These are phyloP conservation scores for Trypanosoma brucei DNA, from an alignment of 208 protist genomes.

Conservation along the genomic window DNA sequence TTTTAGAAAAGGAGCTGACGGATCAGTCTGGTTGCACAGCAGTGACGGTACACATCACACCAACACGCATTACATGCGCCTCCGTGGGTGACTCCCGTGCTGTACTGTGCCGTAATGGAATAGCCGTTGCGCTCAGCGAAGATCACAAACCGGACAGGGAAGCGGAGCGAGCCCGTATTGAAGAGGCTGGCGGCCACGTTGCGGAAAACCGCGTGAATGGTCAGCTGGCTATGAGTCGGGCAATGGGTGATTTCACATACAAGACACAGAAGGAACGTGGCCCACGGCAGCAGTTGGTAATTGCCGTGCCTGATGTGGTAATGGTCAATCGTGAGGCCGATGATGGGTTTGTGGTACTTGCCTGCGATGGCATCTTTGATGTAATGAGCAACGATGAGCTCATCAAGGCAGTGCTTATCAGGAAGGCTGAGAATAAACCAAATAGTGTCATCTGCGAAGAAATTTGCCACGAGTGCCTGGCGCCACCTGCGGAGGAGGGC, in stretches of 20 bases:
- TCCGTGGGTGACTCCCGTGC: slow-evolving; percentile 91
- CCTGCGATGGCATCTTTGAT: slow-evolving; percentile 91
- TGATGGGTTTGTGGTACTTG: slow-evolving; percentile 71
- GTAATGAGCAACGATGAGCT: slow-evolving; percentile 82
- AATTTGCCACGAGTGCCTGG: slow-evolving; percentile 66
- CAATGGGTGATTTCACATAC: slow-evolving; percentile 92
- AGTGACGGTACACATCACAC: slow-evolving; percentile 63
- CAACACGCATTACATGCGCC: slow-evolving; percentile 72
- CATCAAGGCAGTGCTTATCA: slow-evolving; percentile 39
- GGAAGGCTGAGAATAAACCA: slow-evolving; percentile 23
- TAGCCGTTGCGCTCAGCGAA: slow-evolving; percentile 69
- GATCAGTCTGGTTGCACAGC: slow-evolving; percentile 78
- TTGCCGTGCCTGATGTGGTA: slow-evolving; percentile 65
- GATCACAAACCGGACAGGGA: slow-evolving; percentile 91
- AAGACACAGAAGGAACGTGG: slow-evolving; percentile 56
- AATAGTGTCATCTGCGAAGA: slow-evolving; percentile 66
- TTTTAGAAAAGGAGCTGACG: slow-evolving; percentile 35
- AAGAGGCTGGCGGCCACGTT: slow-evolving; percentile 80
- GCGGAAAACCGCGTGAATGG: slow-evolving; percentile 92
- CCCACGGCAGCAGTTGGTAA: slow-evolving; percentile 68
- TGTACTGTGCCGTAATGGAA: slow-evolving; percentile 76
- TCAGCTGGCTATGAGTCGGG: slow-evolving; percentile 90
- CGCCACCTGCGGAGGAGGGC: slow-evolving; percentile 30
- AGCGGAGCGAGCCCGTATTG: slow-evolving; percentile 77
- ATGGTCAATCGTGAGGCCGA: slow-evolving; percentile 28